Conservation (phyloP, 1,284 basidiomycete genomes). For the Marasmius oreades region DNA sequence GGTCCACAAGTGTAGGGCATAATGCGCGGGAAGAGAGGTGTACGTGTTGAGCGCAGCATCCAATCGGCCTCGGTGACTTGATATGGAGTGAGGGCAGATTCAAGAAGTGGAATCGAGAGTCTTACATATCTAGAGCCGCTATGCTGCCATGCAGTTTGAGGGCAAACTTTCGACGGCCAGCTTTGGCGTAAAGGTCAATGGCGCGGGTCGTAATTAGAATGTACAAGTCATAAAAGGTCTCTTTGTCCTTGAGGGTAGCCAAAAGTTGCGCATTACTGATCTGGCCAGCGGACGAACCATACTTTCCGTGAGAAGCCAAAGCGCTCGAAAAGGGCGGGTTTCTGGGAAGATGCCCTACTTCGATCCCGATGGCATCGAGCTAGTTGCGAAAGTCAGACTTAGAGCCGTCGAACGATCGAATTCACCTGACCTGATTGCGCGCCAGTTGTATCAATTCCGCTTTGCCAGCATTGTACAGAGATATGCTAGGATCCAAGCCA, state of each 20-base stretch:
- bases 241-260: constrained; percentile 52
- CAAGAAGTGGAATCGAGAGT: constrained; percentile 13
- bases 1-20: constrained; percentile 75
- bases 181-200: constrained; percentile 78
- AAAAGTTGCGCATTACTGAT: constrained; percentile 69
- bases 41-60: constrained; percentile 65
- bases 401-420: neutral
- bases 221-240: constrained; percentile 75
- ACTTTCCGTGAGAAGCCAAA: constrained; percentile 15
- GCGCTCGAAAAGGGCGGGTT: constrained; percentile 68
- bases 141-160: constrained; percentile 80
- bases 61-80: constrained; percentile 64
- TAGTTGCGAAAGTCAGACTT: constrained; percentile 29
- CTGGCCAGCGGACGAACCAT: constrained; percentile 26
- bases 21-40: constrained; percentile 77
- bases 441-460: constrained; percentile 84
- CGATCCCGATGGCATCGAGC: constrained; percentile 82
- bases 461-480: constrained; percentile 64
- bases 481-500: constrained; percentile 41
- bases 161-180: constrained; percentile 80
- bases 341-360: constrained; percentile 66
- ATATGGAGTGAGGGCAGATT: neutral
- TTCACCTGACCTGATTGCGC: constrained; percentile 61
- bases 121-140: constrained; percentile 84
- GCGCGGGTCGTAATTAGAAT: constrained; percentile 72